Conservation (phyloP, 148 eudicot species). For the Spergularia marina region DNA sequence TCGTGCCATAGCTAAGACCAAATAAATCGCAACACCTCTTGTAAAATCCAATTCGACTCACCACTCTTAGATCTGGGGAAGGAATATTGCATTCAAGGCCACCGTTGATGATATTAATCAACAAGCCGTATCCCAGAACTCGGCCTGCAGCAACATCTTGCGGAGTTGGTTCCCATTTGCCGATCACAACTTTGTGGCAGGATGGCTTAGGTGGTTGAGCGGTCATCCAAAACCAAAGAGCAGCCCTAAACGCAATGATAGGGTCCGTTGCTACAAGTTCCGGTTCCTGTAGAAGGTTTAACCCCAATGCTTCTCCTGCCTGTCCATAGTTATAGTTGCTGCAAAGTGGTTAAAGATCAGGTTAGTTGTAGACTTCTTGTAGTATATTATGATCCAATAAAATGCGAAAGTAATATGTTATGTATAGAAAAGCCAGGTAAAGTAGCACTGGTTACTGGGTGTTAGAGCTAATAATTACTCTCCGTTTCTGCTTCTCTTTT, state of each 20-base stretch:
- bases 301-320: conserved; percentile 9
- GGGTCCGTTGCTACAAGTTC: conserved; percentile 9
- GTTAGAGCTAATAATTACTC: too few relatives aligned
- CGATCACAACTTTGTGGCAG: conserved; percentile 35
- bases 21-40: conserved; percentile 30
- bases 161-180: conserved; percentile 26
- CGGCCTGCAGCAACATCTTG: conserved; percentile 24
- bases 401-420: too few relatives aligned
- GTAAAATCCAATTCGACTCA: conserved; percentile 35
- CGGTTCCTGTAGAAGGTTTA: conserved; percentile 9
- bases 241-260: conserved; percentile 13
- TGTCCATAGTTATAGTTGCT: conserved; percentile 38
- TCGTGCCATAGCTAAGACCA: conserved; percentile 27
- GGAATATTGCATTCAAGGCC: conserved; percentile 35
- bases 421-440: too few relatives aligned
- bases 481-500: too few relatives aligned
- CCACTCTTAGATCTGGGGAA: conserved; percentile 10
- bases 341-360: background rate
- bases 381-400: too few relatives aligned
- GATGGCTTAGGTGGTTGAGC: conserved; percentile 43
- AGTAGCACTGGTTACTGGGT: too few relatives aligned
- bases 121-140: conserved; percentile 32
- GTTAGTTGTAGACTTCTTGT: background rate
- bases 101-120: conserved; percentile 39
- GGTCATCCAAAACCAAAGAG: conserved; percentile 45